These are phyloP conservation scores for Danielia oregonensis DNA, from an alignment of 805 yeast species.

Conservation along the genomic window DNA sequence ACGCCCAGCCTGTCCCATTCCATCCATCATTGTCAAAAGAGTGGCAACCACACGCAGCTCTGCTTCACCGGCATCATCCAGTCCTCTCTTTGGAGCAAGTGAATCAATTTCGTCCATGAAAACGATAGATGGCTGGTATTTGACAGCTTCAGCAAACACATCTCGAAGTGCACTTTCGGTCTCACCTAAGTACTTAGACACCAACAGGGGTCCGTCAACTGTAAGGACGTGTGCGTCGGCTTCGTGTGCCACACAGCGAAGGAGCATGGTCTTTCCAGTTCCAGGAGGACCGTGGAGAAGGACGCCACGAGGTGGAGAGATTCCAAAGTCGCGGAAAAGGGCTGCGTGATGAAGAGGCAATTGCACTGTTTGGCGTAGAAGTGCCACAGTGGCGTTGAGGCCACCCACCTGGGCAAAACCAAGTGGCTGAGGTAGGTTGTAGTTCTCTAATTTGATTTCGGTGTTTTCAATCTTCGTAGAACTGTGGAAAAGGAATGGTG, in stretches of 20 bases:
- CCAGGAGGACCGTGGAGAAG: slow-evolving; percentile 95
- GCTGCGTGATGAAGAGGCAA: slow-evolving; percentile 78
- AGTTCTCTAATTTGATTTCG: slow-evolving; percentile 19
- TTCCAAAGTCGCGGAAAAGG: slow-evolving; percentile 78
- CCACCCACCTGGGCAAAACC: slow-evolving; percentile 74
- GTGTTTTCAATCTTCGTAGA: slow-evolving; percentile 15
- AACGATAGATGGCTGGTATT: slow-evolving; percentile 82
- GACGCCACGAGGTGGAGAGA: slow-evolving; percentile 91
- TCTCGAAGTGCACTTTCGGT: slow-evolving; percentile 84
- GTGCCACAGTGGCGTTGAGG: slow-evolving; percentile 54
- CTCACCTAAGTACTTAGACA: slow-evolving; percentile 90
- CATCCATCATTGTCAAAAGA: slow-evolving; percentile 75
- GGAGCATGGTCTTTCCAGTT: slow-evolving; percentile 89
- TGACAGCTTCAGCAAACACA: slow-evolving; percentile 77
- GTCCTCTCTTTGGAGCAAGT: slow-evolving; percentile 76
- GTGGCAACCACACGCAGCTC: slow-evolving; percentile 92
- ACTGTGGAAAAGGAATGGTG: slow-evolving; percentile 43
- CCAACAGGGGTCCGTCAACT: slow-evolving; percentile 87
- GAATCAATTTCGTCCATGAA: slow-evolving; percentile 94
- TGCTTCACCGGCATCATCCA: slow-evolving; percentile 86
- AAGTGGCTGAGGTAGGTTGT: slow-evolving; percentile 39
- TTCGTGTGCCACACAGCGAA: slow-evolving; percentile 77
- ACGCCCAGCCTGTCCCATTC: slow-evolving; percentile 61
- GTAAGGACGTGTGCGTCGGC: slow-evolving; percentile 78
- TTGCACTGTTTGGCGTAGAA: slow-evolving; percentile 64